Evolutionary conservation across 495 filamentous ascomycete genomes (phyloP).

Genomic region (Xylaria cubensis): DNA sequence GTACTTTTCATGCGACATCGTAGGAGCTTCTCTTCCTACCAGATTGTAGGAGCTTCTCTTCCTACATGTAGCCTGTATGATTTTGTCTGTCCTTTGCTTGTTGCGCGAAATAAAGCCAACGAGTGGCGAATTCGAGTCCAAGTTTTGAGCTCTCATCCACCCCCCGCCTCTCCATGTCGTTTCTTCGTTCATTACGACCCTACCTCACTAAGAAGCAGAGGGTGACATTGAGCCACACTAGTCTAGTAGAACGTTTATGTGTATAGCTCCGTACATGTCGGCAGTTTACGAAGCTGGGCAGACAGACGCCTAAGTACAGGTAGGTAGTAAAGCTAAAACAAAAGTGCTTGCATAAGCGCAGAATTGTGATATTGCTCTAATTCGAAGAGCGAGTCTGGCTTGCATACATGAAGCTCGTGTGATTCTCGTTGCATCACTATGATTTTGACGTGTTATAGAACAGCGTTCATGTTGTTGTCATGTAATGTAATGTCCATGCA

Average conservation of each 20-base stretch:
- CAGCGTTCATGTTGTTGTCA: slow-evolving; percentile 1
- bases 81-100: neutral
- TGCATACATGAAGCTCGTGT: neutral
- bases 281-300: neutral
- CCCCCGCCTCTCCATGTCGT: neutral
- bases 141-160: neutral
- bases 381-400: neutral
- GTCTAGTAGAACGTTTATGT: neutral
- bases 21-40: too few relatives aligned
- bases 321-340: neutral
- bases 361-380: neutral
- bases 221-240: slow-evolving; percentile 4
- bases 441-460: neutral
- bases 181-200: neutral
- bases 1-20: neutral
- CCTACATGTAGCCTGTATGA: neutral
- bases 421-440: neutral
- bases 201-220: neutral
- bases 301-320: neutral
- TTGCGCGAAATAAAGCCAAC: neutral
- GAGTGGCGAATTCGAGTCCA: neutral
- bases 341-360: neutral
- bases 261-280: neutral
- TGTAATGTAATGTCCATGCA: slow-evolving; percentile 5
- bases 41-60: neutral